These are phyloP conservation scores for Lipomyces kockii DNA, from an alignment of 805 yeast species.

Conservation along the genomic window DNA sequence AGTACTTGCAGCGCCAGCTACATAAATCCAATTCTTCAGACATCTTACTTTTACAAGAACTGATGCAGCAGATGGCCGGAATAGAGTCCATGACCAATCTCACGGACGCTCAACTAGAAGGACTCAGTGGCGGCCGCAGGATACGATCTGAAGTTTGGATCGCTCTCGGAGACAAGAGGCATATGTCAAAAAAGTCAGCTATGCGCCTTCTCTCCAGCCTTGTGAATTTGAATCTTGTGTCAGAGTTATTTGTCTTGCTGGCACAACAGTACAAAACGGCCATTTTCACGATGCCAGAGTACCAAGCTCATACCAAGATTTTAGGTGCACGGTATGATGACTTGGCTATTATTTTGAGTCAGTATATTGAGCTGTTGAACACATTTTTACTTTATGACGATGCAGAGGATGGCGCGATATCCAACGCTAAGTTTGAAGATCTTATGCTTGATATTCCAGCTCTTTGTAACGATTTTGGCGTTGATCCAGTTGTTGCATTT, in stretches of 20 bases:
- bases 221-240: constrained; percentile 48
- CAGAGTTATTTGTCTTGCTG: constrained; percentile 70
- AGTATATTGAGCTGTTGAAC: constrained; percentile 62
- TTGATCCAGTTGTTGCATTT: constrained; percentile 63
- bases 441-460: constrained; percentile 31
- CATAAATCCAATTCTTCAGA: constrained; percentile 64
- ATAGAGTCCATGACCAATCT: constrained; percentile 70
- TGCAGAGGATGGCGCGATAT: constrained; percentile 22
- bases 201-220: constrained; percentile 55
- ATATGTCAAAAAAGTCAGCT: constrained; percentile 54
- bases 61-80: constrained; percentile 77
- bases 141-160: constrained; percentile 58
- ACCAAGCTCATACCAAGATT: constrained; percentile 64
- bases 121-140: constrained; percentile 67
- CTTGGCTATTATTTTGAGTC: constrained; percentile 65
- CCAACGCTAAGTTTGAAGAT: constrained; percentile 15
- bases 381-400: constrained; percentile 50
- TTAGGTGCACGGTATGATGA: constrained; percentile 76
- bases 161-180: constrained; percentile 56
- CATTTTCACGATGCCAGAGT: constrained; percentile 43
- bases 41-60: constrained; percentile 66
- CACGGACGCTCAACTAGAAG: constrained; percentile 64
- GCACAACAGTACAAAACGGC: constrained; percentile 53
- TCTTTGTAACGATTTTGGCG: constrained; percentile 41
- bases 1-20: constrained; percentile 64